Evolutionary conservation across 805 yeast species (phyloP).

Genomic region (Saccharomycopsis malanga): DNA sequence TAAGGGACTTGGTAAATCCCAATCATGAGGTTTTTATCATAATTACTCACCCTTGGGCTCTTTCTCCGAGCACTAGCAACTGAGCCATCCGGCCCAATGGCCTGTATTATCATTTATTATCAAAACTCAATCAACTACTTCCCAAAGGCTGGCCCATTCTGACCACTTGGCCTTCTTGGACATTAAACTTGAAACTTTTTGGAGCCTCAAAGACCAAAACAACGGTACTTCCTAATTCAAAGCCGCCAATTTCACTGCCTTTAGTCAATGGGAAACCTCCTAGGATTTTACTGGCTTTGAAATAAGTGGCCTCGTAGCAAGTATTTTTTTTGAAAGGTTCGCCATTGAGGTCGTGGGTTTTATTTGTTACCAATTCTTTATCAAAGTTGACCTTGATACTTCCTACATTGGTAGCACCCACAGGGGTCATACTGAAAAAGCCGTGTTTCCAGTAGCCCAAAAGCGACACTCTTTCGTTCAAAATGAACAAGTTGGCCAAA

Average conservation of each 20-base stretch:
- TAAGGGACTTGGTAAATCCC: too few species aligned
- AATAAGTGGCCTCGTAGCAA: slow-evolving; percentile 90
- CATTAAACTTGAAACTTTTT: slow-evolving; percentile 54
- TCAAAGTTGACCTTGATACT: slow-evolving; percentile 89
- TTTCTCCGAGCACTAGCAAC: too few species aligned
- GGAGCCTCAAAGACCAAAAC: slow-evolving; percentile 97
- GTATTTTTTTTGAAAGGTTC: slow-evolving; percentile 59
- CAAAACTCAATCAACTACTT: too few species aligned
- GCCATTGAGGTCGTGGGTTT: slow-evolving; percentile 47
- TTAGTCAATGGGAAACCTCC: slow-evolving; percentile 85
- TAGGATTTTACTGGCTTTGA: slow-evolving; percentile 63
- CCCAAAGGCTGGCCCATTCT: slow-evolving; percentile 83
- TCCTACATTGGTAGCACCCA: slow-evolving; percentile 98
- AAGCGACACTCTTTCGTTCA: slow-evolving; percentile 92
- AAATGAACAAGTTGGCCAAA: slow-evolving; percentile 75
- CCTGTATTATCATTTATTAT: too few species aligned
- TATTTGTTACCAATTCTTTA: slow-evolving; percentile 80
- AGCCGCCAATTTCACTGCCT: slow-evolving; percentile 97
- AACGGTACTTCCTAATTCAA: slow-evolving; percentile 93
- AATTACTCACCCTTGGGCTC: too few species aligned
- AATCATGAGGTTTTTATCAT: too few species aligned
- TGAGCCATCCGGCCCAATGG: too few species aligned
- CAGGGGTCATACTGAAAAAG: slow-evolving; percentile 97
- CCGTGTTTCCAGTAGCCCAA: slow-evolving; percentile 97
- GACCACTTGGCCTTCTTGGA: slow-evolving; percentile 68